Percentiles rank a stretch among this genome's conserved stretches.
phyloP scores from a whole-genome alignment of 805 yeast species.

The Sugiyamaella marilandica region DNA sequence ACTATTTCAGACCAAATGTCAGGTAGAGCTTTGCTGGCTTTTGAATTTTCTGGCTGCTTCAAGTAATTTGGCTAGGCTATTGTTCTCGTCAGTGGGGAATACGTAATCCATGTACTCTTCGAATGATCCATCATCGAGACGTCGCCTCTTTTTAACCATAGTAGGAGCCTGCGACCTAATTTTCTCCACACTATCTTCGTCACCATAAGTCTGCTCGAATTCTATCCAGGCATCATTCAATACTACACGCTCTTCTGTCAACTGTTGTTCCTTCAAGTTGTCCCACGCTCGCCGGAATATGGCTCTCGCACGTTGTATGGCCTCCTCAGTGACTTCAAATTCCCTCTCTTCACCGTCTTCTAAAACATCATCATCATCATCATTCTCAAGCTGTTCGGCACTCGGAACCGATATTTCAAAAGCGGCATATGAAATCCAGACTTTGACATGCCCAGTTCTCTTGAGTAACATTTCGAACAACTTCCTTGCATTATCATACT shows the following conservation, averaged over 20 bases:
- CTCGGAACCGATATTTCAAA: constrained; percentile 59
- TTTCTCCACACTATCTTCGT: constrained; percentile 31
- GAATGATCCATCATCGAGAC: constrained; percentile 41
- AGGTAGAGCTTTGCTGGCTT: constrained; percentile 18
- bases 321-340: constrained; percentile 47
- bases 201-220: constrained; percentile 65
- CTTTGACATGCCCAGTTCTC: constrained; percentile 33
- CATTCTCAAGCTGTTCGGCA: constrained; percentile 39
- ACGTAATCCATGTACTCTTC: constrained; percentile 56
- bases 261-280: constrained; percentile 37
- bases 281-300: constrained; percentile 53
- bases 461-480: constrained; percentile 42
- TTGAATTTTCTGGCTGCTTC: constrained; percentile 51
- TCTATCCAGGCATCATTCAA: constrained; percentile 57
- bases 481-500: constrained; percentile 51
- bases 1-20: neutral
- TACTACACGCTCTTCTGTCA: constrained; percentile 43
- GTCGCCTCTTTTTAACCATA: constrained; percentile 42
- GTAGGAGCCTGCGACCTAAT: constrained; percentile 51
- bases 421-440: constrained; percentile 64
- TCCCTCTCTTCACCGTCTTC: constrained; percentile 45
- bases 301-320: constrained; percentile 47
- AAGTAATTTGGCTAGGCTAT: constrained; percentile 34
- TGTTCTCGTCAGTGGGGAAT: constrained; percentile 58
- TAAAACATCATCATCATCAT: constrained; percentile 32